A percentile compares a stretch with the other conserved stretches of the same genome.
Evolutionary conservation across 2,329 filamentous ascomycete genomes (phyloP).

Genomic region (Ceratocystis alfenasii): DNA sequence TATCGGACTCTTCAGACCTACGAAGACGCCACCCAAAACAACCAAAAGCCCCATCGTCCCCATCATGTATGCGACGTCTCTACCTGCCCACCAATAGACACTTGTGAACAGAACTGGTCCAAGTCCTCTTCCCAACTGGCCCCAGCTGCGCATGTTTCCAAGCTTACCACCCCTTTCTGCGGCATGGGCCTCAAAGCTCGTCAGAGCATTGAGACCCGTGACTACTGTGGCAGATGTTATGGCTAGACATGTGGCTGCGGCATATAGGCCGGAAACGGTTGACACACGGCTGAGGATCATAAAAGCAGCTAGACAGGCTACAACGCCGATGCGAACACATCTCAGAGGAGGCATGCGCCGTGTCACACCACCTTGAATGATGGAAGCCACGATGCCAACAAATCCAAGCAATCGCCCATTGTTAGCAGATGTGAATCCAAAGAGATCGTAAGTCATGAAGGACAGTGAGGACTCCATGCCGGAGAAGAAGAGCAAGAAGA

Average conservation of each 20-base stretch:
- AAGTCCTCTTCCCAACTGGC: constrained; percentile 75
- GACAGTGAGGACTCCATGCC: constrained; percentile 96
- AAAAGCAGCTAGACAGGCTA: constrained; percentile 68
- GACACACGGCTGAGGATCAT: constrained; percentile 60
- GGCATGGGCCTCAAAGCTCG: constrained; percentile 74
- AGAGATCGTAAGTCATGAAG: constrained; percentile 94
- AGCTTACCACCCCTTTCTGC: constrained; percentile 76
- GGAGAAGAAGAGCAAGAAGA: constrained; percentile 92
- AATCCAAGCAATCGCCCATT: constrained; percentile 82
- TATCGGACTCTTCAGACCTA: constrained; percentile 53
- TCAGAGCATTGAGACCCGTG: constrained; percentile 80
- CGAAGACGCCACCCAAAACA: constrained; percentile 60
- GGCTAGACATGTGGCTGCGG: constrained; percentile 71
- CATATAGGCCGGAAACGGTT: constrained; percentile 60
- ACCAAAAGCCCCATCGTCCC: constrained; percentile 69
- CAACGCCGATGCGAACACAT: constrained; percentile 67
- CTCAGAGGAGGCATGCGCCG: constrained; percentile 69
- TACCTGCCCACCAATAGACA: constrained; percentile 95
- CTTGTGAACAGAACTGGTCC: constrained; percentile 87
- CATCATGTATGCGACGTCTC: constrained; percentile 70
- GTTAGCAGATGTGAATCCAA: constrained; percentile 63
- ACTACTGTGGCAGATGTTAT: constrained; percentile 91
- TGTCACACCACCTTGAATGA: constrained; percentile 89
- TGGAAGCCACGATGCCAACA: constrained; percentile 77
- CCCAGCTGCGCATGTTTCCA: constrained; percentile 67